Base-by-base conservation (phyloP, 2,329 filamentous ascomycete species). In the Sclerotinia trifoliorum region DNA sequence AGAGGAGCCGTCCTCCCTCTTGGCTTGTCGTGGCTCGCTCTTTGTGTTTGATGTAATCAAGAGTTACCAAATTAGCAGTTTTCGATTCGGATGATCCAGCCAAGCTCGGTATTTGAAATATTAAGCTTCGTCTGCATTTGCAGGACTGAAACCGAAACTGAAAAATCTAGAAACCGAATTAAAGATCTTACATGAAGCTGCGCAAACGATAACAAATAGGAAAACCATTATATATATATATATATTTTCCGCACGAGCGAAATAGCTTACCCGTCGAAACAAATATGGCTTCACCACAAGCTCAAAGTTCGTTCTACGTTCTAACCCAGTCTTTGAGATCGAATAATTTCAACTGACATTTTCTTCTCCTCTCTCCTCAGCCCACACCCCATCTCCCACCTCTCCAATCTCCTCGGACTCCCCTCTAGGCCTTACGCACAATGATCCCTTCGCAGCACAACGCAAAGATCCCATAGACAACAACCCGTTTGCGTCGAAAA, bases 21-120 rank as follows among this genome's bases (percentile, higher is more conserved):
- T 63, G 46, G 60, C 60, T 63, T 51, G 29, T 3, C 39, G 35
- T 35, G 35, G 8, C 15, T 63, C 35, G 13, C n/a, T 63, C 60
- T 63, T 63, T 63, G 60, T 52, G 32, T 63, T 63, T 63, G 46
- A 63, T 63, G 46, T 39, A 52, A 63, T 63, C n/a, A 51, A 39
- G 39, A 42, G 17, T 42, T 42, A 24, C 26, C 29, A 51, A 62
- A 21, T 51, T 42, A 19, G 19, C 44, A 51, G 42, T 35, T 35
- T 35, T 35, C 24, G 10, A 26, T 62, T 42, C 7, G 60, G 26
- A 39, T 32, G 39, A 35, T 24, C 19, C 3, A 24, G 24, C 26
- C 6, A 48, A 51, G 24, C 15, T 10, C 17, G 4, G 29, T 24
- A 46, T 8, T 29, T 21, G 29, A 46, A 5, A 60, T 39, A 49